Evolutionary conservation across 306 rosid genomes (phyloP), one percentile per base, ranked within the genome.

Genomic region (Ormosia emarginata): DNA sequence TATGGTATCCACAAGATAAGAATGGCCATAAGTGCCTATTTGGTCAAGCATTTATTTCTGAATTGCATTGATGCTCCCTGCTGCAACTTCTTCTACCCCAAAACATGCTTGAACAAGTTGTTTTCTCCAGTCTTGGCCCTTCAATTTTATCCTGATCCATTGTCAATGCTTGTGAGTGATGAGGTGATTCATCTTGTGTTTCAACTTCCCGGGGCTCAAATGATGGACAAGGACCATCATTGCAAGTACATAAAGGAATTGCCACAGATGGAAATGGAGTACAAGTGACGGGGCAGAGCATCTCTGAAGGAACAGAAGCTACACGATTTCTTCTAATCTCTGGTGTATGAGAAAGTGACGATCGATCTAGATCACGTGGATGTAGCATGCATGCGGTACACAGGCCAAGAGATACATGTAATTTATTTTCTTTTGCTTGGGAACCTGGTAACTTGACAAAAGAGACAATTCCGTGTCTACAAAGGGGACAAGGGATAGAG

Each of bases 61-160:
- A 92, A 79, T 96, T 93, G 92, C 99, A 96, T 62, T 90, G 99
- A 83, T 96, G 86, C 90, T 96, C 98, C 81, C 98, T 81, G 93
- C 94, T 96, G 91, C 97, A 92, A 84, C 97, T 93, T 91, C 99
- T 93, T 85, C 94, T 90, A 74, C 94, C 86, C 98, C 99, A 93
- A 72, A 96, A 92, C 97, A 93, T 90, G 90, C 75, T 86, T 82
- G 99, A 92, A 66, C 99, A 96, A 62, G 88, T 93, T 37, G 90
- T 89, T 78, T 88, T 92, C 53, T 84, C 99, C 44, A 88, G 73
- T 68, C 93, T 92, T 12, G 94, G 90, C 73, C 93, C 92, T 77
- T 90, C 98, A 86, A 84, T 58, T 86, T 96, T 93, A 73, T 89
- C 92, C 82, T 84, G 90, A 66, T 88, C 94, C 11, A 12, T 56